phyloP scores from a whole-genome alignment of 495 filamentous ascomycete species.

The Penicillium bialowiezense region DNA sequence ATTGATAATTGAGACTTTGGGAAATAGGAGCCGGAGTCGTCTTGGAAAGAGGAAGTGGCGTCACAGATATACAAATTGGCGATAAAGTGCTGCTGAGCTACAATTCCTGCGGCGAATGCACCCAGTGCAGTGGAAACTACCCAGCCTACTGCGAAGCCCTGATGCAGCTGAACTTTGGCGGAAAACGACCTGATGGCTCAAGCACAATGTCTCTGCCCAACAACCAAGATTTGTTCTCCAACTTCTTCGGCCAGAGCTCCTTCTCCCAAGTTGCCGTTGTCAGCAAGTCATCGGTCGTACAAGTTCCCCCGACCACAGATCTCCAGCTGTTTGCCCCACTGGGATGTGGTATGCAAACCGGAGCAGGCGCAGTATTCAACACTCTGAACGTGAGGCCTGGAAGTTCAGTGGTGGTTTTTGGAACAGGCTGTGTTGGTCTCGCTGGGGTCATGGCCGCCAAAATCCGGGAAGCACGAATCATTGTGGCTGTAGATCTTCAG shows the following conservation, averaged over 20 bases:
- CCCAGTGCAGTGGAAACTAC: slow-evolving; percentile 8
- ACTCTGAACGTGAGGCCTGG: slow-evolving; percentile 14
- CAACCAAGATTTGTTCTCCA: slow-evolving; percentile 14
- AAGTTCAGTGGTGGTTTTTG: slow-evolving; percentile 27
- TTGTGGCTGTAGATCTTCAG: slow-evolving; percentile 36
- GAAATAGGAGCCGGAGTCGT: slow-evolving; percentile 40
- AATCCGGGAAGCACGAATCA: slow-evolving; percentile 6
- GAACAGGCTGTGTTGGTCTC: slow-evolving; percentile 31
- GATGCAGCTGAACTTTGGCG: slow-evolving; percentile 31
- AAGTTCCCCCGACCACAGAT: slow-evolving; percentile 16
- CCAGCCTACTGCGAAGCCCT: slow-evolving; percentile 28
- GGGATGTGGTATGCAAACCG: slow-evolving; percentile 43
- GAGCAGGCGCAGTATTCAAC: slow-evolving; percentile 33
- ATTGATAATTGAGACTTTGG: not conserved
- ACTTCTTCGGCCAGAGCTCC: slow-evolving; percentile 36
- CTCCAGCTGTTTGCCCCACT: slow-evolving; percentile 31
- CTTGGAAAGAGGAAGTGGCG: slow-evolving; percentile 31
- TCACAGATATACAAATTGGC: slow-evolving; percentile 33
- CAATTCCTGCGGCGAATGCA: slow-evolving; percentile 33
- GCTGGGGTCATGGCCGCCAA: slow-evolving; percentile 26
- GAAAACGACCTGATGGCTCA: slow-evolving; percentile 14
- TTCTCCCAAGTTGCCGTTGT: slow-evolving; percentile 30
- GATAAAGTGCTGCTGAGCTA: slow-evolving; percentile 47
- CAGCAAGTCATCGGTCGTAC: slow-evolving; percentile 17
- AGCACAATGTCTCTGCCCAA: not conserved